Base-by-base conservation (phyloP, 768 basidiomycete species). In the Galerina marginata region DNA sequence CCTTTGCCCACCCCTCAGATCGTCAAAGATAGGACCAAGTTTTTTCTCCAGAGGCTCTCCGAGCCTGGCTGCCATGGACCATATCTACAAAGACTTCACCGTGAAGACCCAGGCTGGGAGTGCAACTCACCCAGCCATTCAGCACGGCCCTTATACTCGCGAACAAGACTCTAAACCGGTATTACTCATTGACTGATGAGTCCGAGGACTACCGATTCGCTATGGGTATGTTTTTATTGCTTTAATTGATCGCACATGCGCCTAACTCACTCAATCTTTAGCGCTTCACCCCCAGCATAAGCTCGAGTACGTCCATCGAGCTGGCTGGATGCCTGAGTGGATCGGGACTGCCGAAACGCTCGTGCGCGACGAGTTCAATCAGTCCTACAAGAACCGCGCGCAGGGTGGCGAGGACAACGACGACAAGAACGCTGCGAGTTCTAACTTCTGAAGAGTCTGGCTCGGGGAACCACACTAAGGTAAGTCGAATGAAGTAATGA, bases 191-290 rank as follows among this genome's bases (percentile, higher is more conserved):
- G 23, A 78, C 72, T 2, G 76, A 77, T 60, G 12, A 51, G 3
- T 75, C 75, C 1, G 62, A 77, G 7, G 58, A 67, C 0, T 78
- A 75, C 54, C 58, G 67, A 0, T 74, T 79, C 65, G 75, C 74
- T 7, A 79, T 79, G 75, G 62, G 77, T 79, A 56, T 15, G 70
- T 73, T 26, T 9, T 49, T 25, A 15, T 33, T 12, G 15, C 3
- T 49, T 4, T 36, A 12, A 33, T 9, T 33, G 7, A 33, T 49
- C 37, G 12, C 37, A 14, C 12, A 20, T 20, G 20, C 20, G 20
- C 20, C 20, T 49, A 5, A 29, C 16, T 29, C 6, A 23, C 9
- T 29, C 9, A 6, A 9, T 9, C 50, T 20, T 33, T 43, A 69
- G 67, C 66, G 39, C 51, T 68, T 4, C 60, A 71, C 52, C 66